Evolutionary conservation across 768 basidiomycete species (phyloP).

Genomic region (Collybia sp.): DNA sequence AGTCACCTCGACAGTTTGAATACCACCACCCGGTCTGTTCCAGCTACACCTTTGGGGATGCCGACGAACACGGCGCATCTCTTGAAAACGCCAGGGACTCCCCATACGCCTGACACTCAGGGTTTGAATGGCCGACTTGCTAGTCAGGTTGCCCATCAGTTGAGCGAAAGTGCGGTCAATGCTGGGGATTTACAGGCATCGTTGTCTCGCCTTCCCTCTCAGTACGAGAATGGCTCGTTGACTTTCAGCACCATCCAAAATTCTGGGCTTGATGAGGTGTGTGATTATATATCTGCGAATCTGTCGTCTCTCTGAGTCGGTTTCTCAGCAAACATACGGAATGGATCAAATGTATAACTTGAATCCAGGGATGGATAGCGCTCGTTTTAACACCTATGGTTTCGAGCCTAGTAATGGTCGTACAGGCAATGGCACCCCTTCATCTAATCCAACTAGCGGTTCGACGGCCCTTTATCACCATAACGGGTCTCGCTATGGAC

Average conservation of each 20-base stretch:
- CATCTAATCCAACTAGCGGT: slow-evolving; percentile 41
- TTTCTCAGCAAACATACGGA: slow-evolving; percentile 42
- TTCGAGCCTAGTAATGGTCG: slow-evolving; percentile 44
- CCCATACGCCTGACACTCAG: slow-evolving; percentile 58
- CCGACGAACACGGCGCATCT: slow-evolving; percentile 43
- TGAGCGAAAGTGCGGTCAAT: slow-evolving; percentile 47
- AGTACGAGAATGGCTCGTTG: slow-evolving; percentile 52
- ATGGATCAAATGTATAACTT: slow-evolving; percentile 53
- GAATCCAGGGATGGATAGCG: slow-evolving; percentile 43
- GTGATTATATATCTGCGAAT: slow-evolving; percentile 7
- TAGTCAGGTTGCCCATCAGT: slow-evolving; percentile 39
- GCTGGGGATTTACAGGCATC: slow-evolving; percentile 64
- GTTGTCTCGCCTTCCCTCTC: slow-evolving; percentile 58
- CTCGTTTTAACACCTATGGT: slow-evolving; percentile 53
- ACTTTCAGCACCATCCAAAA: slow-evolving; percentile 50
- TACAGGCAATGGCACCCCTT: slow-evolving; percentile 14
- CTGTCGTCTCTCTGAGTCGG: slow-evolving; percentile 7
- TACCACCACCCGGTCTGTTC: slow-evolving; percentile 71
- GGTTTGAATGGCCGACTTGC: slow-evolving; percentile 58
- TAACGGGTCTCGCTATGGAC: slow-evolving; percentile 71
- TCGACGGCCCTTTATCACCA: slow-evolving; percentile 78
- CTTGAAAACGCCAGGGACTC: slow-evolving; percentile 66
- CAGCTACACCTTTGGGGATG: slow-evolving; percentile 73
- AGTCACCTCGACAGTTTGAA: slow-evolving; percentile 57
- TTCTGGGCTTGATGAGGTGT: slow-evolving; percentile 55